Evolutionary conservation across 2,329 filamentous ascomycete species (phyloP), one percentile per base, ranked within the genome.

Genomic region (Cladosporium oxysporum): DNA sequence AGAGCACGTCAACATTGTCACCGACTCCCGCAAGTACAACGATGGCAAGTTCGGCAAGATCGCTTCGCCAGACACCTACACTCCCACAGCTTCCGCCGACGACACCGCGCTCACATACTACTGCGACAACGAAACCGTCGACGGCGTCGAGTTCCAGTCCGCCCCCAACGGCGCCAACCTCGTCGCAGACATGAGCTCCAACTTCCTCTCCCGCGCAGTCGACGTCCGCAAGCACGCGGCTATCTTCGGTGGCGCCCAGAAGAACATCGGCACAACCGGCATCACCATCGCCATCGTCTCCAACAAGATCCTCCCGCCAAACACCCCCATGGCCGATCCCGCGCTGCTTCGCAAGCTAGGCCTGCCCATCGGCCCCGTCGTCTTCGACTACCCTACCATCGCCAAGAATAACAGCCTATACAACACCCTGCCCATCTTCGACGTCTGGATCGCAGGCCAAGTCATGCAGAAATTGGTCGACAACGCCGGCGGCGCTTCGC

Each of bases 341-440:
- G 81, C 85, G 5, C 82, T 96, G 58, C 81, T 97, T 74, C 86
- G 93, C 66, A 83, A 88, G 67, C 85, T 97, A 11, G 88, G 87
- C 23, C 82, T 96, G n/a, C 88, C 91, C 1, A 86, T 95, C 49
- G 88, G 90, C 0, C 93, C 94, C 2, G 86, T 91, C 21, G 86
- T 97, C 52, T 82, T 98, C 58, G 87, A 91, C 69, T 98, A 94
- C 75, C 89, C 92, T 68, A 92, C 87, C 0, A 90, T 95, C 70
- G 90, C 91, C 49, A 96, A 96, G 83, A 96, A 96, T 81, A 95
- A 96, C 82, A 95, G 91, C 72, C 84, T 98, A 31, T 98, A 98
- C 83, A 98, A 98, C 80, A 98, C 94, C 0, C 82, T 98, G 12
- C 93, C 92, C 74, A 96, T 98, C 74, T 97, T 98, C 74, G 93